phyloP scores from a whole-genome alignment of 306 rosid species.

The Castanospermum australe region DNA sequence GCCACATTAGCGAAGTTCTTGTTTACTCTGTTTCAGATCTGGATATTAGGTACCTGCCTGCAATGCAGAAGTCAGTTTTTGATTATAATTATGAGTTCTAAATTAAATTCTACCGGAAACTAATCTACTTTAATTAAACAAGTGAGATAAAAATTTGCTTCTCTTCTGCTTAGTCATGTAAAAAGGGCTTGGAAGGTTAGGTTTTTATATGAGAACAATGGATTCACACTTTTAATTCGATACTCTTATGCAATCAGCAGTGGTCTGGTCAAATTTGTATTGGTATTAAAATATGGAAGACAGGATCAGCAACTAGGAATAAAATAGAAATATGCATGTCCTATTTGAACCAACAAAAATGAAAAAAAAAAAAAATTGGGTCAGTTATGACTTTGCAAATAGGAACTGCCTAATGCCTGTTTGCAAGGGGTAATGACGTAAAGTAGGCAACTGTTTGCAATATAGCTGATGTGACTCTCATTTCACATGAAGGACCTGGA shows the following conservation, averaged over 20 bases:
- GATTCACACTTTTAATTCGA: not conserved
- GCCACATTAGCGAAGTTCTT: not conserved
- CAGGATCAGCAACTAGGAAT: not conserved
- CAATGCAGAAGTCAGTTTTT: not conserved
- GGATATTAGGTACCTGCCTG: not conserved
- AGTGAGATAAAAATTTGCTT: not conserved
- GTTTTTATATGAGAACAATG: no score
- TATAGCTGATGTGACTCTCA: no score
- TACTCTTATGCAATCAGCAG: not conserved
- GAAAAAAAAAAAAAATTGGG: not conserved
- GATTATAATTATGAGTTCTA: not conserved
- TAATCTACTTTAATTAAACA: not conserved
- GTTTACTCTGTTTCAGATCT: not conserved
- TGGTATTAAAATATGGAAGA: not conserved
- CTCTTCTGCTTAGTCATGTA: not conserved
- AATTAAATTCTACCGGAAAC: not conserved
- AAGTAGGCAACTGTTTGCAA: no score
- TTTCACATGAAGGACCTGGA: no score
- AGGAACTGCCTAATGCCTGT: no score
- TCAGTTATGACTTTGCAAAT: not conserved
- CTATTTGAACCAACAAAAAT: not conserved
- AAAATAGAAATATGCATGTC: not conserved
- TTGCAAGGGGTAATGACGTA: no score
- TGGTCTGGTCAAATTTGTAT: not conserved
- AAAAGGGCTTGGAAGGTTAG: not conserved